phyloP scores from a whole-genome alignment of 805 yeast species.

The Yarrowia phangngaensis region DNA sequence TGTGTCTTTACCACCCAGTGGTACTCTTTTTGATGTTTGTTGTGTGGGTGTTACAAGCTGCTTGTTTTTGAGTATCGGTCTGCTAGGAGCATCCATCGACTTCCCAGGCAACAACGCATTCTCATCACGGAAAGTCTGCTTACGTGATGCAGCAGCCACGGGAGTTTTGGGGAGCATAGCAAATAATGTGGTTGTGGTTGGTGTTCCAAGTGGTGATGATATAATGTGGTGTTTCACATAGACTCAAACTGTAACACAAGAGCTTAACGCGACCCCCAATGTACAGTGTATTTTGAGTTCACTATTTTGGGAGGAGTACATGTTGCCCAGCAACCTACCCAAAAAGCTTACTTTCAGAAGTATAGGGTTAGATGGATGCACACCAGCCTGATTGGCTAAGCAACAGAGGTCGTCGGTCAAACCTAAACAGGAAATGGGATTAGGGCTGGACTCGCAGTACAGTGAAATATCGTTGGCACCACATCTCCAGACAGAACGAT shows the following conservation, averaged over 20 bases:
- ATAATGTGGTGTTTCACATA: too few species aligned
- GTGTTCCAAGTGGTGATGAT: slow-evolving; percentile 3
- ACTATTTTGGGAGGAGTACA: too few species aligned
- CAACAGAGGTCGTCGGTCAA: background rate
- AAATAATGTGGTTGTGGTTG: background rate
- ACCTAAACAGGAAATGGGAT: background rate
- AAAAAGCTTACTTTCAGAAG: background rate
- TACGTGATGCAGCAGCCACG: slow-evolving; percentile 12
- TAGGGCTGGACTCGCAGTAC: background rate
- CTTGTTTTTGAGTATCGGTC: background rate
- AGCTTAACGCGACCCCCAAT: too few species aligned
- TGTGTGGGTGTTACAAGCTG: slow-evolving; percentile 10
- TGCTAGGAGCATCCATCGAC: background rate
- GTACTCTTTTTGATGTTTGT: slow-evolving; percentile 1
- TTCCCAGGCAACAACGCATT: slow-evolving; percentile 16
- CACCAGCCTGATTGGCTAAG: background rate
- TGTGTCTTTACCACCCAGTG: slow-evolving; percentile 11
- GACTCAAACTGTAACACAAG: too few species aligned
- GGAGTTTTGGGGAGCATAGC: slow-evolving; percentile 23
- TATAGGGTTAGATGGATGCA: background rate
- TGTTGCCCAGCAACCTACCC: background rate
- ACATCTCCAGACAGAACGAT: background rate
- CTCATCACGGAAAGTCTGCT: slow-evolving; percentile 15
- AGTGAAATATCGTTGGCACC: slow-evolving; percentile 12
- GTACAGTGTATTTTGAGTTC: too few species aligned